Evolutionary conservation across 75 land plant species (phyloP).

Genomic region (Sequoia sempervirens): DNA sequence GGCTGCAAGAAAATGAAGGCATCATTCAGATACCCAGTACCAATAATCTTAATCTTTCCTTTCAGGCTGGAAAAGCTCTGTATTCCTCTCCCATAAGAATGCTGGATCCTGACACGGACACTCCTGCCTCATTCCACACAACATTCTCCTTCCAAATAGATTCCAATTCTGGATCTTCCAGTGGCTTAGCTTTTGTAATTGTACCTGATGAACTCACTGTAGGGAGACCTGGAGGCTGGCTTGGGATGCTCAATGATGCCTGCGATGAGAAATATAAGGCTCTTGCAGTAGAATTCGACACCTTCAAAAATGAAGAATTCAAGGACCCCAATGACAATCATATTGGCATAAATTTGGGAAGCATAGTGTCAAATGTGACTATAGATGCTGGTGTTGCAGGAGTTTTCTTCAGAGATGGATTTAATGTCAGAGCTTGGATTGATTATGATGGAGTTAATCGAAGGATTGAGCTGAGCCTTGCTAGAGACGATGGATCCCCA

Average conservation of each 20-base stretch:
- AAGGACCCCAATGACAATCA: conserved; percentile 52
- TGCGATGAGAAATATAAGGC: conserved; percentile 22
- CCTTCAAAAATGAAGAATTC: conserved; percentile 33
- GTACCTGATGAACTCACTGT: conserved; percentile 51
- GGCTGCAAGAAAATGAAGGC: conserved; percentile 9
- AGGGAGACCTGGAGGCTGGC: conserved; percentile 43
- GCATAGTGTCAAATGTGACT: conserved; percentile 29
- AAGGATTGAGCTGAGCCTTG: conserved; percentile 32
- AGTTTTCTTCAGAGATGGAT: conserved; percentile 30
- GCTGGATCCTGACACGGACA: conserved; percentile 23
- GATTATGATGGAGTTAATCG: conserved; percentile 26
- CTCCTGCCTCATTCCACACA: conserved; percentile 45
- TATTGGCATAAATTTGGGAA: conserved; percentile 52
- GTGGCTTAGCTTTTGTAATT: conserved; percentile 45
- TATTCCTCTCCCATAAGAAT: conserved; percentile 45
- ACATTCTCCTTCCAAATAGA: conserved; percentile 49
- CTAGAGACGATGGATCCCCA: conserved; percentile 10
- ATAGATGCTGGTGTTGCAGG: conserved; percentile 26
- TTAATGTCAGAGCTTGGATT: conserved; percentile 39
- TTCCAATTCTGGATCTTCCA: conserved; percentile 8
- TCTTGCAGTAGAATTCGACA: conserved; percentile 55
- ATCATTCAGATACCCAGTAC: conserved; percentile 24
- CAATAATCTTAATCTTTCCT: background rate
- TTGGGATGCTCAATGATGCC: conserved; percentile 38
- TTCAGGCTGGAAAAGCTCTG: conserved; percentile 44